These are phyloP conservation scores for Aspergillus baeticus DNA, from an alignment of 495 filamentous ascomycete species.

Conservation along the genomic window DNA sequence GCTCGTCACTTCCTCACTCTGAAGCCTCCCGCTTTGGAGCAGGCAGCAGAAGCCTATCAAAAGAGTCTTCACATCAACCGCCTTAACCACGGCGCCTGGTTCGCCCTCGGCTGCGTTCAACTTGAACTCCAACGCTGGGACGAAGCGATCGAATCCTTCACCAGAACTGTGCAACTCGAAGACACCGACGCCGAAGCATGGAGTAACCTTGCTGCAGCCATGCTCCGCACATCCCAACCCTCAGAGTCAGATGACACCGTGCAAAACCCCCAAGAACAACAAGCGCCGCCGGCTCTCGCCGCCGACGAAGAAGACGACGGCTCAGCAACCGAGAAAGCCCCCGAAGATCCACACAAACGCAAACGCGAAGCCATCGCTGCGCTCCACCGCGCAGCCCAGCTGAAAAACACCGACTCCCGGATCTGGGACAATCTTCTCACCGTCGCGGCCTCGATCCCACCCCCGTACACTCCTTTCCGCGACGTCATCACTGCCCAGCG, in stretches of 20 bases:
- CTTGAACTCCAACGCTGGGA: constrained; percentile 73
- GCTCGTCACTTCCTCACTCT: constrained; percentile 70
- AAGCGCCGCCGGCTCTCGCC: constrained; percentile 12
- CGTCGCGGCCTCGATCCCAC: constrained; percentile 72
- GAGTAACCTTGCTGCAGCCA: constrained; percentile 88
- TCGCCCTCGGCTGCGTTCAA: constrained; percentile 81
- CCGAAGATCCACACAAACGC: constrained; percentile 54
- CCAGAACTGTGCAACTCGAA: constrained; percentile 74
- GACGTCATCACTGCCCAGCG: constrained; percentile 73
- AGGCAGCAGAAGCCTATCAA: constrained; percentile 74
- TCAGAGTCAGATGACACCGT: constrained; percentile 22
- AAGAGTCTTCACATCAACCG: constrained; percentile 75
- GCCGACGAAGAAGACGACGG: constrained; percentile 28
- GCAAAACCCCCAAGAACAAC: background rate
- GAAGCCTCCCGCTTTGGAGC: constrained; percentile 56
- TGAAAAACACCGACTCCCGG: constrained; percentile 78
- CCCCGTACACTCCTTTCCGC: constrained; percentile 65
- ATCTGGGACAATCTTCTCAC: constrained; percentile 97
- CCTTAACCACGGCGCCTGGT: constrained; percentile 82
- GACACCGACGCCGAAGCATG: constrained; percentile 89
- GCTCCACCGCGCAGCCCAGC: constrained; percentile 75
- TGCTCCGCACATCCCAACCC: constrained; percentile 52
- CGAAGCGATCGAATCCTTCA: constrained; percentile 83
- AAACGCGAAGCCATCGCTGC: constrained; percentile 74
- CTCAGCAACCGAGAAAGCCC: background rate